phyloP scores from a whole-genome alignment of 768 basidiomycete genomes.

The Phanerochaete carnosa region DNA sequence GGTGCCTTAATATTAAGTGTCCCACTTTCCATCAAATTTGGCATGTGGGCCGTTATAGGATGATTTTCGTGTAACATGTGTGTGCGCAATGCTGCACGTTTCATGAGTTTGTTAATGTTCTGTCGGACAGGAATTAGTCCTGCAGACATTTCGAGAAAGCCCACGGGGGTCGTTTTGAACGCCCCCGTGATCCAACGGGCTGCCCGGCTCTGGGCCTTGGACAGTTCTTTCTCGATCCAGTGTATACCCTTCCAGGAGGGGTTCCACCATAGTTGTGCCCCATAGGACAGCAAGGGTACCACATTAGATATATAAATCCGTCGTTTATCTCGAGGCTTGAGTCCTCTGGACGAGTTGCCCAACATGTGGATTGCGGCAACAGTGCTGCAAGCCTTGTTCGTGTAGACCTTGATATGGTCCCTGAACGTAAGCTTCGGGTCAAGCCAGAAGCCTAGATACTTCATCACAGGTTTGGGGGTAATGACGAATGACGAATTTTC shows the following conservation, averaged over 20 bases:
- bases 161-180: slow-evolving; percentile 15
- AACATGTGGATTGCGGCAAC: slow-evolving; percentile 8
- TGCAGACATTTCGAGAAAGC: slow-evolving; percentile 11
- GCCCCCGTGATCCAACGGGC: slow-evolving; percentile 15
- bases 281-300: slow-evolving; percentile 16
- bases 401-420: slow-evolving; percentile 10
- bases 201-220: slow-evolving; percentile 13
- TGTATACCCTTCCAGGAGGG: slow-evolving; percentile 6
- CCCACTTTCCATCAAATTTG: too few relatives aligned
- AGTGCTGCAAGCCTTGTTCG: slow-evolving; percentile 12
- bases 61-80: slow-evolving; percentile 5
- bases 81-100: not conserved
- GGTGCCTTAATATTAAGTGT: too few relatives aligned
- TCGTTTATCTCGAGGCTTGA: slow-evolving; percentile 12
- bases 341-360: slow-evolving; percentile 16
- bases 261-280: slow-evolving; percentile 17
- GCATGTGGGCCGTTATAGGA: too few relatives aligned
- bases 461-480: not conserved
- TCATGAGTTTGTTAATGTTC: slow-evolving; percentile 12
- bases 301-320: slow-evolving; percentile 16
- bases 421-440: slow-evolving; percentile 13
- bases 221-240: slow-evolving; percentile 3
- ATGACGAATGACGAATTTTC: not conserved
- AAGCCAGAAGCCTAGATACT: slow-evolving; percentile 18
- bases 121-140: slow-evolving; percentile 13